Evolutionary conservation across 495 filamentous ascomycete genomes (phyloP).

Genomic region (Collariella sp.): DNA sequence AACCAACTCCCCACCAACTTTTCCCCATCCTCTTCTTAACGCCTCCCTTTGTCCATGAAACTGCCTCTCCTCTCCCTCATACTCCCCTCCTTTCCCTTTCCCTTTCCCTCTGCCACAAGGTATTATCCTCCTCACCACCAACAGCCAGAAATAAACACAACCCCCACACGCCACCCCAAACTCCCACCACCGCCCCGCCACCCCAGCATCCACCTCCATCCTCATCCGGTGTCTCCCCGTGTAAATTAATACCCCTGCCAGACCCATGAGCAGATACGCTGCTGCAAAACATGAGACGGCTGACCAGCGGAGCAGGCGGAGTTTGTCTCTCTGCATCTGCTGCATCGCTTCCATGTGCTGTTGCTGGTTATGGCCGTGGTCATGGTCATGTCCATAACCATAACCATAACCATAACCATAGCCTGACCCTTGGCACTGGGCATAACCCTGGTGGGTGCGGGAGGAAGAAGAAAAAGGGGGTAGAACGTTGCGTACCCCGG

Average conservation of each 20-base stretch:
- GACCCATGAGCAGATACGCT: slow-evolving; percentile 44
- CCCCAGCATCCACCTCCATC: slow-evolving; percentile 52
- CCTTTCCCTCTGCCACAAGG: no score
- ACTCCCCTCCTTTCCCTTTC: neutral
- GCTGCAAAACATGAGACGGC: slow-evolving; percentile 38
- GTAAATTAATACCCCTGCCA: slow-evolving; percentile 45
- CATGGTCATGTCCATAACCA: slow-evolving; percentile 24
- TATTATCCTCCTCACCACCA: neutral
- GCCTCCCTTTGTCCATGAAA: neutral
- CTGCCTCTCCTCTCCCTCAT: neutral
- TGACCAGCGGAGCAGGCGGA: slow-evolving; percentile 36
- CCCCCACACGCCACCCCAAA: slow-evolving; percentile 49
- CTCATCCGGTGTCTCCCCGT: slow-evolving; percentile 42
- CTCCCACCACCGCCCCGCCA: slow-evolving; percentile 47
- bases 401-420: no score
- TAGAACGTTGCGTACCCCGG: slow-evolving; percentile 36
- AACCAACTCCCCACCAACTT: slow-evolving; percentile 10
- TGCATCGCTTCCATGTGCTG: no score
- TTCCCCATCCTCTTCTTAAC: slow-evolving; percentile 23
- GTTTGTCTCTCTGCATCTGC: no score
- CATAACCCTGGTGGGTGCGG: no score
- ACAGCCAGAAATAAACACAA: slow-evolving; percentile 35
- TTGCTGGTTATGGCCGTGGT: slow-evolving; percentile 34
- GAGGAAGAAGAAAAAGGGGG: slow-evolving; percentile 35
- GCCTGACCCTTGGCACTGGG: no score